These are phyloP conservation scores for Sphaerulina musiva DNA, from an alignment of 2,329 filamentous ascomycete species.

Conservation along the genomic window DNA sequence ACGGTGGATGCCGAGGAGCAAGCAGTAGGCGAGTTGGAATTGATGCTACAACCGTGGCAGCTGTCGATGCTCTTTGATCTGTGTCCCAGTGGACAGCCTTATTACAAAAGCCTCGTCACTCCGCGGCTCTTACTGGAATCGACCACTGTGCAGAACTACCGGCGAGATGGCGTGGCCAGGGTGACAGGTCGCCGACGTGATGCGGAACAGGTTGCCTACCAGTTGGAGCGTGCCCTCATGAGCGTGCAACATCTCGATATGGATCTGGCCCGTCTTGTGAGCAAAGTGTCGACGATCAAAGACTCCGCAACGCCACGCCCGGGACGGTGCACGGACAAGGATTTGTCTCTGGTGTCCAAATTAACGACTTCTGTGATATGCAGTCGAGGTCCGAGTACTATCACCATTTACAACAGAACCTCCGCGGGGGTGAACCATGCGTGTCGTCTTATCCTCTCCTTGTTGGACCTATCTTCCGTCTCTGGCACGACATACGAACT, in stretches of 20 bases:
- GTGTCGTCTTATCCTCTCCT: conserved; percentile 17
- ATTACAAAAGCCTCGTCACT: conserved; percentile 20
- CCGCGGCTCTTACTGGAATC: conserved; percentile 21
- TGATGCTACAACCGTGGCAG: conserved; percentile 27
- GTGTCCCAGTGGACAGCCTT: conserved; percentile 6
- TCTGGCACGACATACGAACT: not conserved
- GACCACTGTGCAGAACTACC: conserved; percentile 20
- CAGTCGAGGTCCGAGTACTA: not conserved
- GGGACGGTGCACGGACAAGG: conserved; percentile 13
- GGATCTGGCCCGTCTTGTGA: conserved; percentile 14
- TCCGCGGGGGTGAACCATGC: conserved; percentile 13
- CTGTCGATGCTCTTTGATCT: conserved; percentile 26
- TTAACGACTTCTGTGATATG: conserved; percentile 22
- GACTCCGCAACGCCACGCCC: not conserved
- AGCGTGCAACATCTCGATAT: conserved; percentile 14
- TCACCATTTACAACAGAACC: conserved; percentile 12
- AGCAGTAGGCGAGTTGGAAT: conserved; percentile 27
- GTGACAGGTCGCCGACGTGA: conserved; percentile 29
- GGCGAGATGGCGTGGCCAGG: conserved; percentile 24
- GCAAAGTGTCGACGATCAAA: not conserved
- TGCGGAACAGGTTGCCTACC: conserved; percentile 26
- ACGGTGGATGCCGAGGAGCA: conserved; percentile 23
- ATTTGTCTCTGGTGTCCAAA: conserved; percentile 18
- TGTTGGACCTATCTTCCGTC: not conserved
- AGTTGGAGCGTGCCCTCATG: conserved; percentile 21